Percentiles rank a stretch among this genome's conserved stretches.
phyloP scores from a whole-genome alignment of 2,329 filamentous ascomycete species.

The Colletotrichum liaoningense region DNA sequence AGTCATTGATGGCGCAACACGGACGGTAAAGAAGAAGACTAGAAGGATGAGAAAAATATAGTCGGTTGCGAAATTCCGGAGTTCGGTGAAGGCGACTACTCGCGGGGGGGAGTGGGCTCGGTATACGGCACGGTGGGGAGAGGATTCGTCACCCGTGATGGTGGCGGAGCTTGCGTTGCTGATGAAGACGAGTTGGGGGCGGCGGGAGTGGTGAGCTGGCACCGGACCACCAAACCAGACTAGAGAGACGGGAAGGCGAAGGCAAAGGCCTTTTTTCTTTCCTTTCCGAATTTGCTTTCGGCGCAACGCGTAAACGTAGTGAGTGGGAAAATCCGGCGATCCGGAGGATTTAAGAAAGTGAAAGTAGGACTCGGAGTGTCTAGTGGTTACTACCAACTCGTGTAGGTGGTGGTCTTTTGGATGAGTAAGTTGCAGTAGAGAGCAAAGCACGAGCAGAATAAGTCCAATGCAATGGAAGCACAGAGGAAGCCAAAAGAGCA shows the following conservation, averaged over 20 bases:
- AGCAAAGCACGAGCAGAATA: neutral
- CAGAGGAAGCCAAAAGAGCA: constrained; percentile 7
- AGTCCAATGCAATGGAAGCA: neutral
- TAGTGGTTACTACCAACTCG: too few species aligned
- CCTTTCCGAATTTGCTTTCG: neutral
- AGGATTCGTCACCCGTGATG: constrained; percentile 34
- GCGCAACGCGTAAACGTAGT: neutral
- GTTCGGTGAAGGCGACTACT: neutral
- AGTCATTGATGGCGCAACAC: constrained; percentile 29
- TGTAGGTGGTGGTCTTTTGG: neutral
- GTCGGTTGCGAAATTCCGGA: constrained; percentile 5
- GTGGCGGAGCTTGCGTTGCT: constrained; percentile 31
- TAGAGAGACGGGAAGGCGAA: constrained; percentile 17
- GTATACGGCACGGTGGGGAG: constrained; percentile 26
- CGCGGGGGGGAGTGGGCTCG: neutral
- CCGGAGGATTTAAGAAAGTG: neutral
- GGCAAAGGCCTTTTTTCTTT: neutral
- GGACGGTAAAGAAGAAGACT: neutral
- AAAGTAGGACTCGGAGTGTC: neutral
- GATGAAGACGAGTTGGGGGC: constrained; percentile 20
- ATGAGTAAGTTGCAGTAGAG: constrained; percentile 20
- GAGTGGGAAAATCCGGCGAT: constrained; percentile 5
- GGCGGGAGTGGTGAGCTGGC: constrained; percentile 2
- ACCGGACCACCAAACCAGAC: constrained; percentile 3
- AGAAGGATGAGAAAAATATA: neutral